Percentiles rank a stretch among this genome's conserved stretches.
Evolutionary conservation across 2,329 filamentous ascomycete species (phyloP).

Genomic region (Fusarium fujikuroi): DNA sequence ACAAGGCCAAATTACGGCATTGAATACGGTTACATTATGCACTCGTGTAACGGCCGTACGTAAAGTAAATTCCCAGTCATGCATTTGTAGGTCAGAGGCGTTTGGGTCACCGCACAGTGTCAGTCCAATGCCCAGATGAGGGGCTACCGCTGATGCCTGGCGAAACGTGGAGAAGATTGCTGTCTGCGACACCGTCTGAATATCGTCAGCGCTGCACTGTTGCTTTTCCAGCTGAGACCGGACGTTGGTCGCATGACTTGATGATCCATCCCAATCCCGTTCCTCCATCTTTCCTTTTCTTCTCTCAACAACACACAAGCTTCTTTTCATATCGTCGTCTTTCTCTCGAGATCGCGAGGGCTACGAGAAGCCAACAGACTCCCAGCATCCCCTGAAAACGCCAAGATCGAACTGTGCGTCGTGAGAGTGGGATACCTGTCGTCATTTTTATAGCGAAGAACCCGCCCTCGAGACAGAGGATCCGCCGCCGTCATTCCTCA

Average conservation of each 20-base stretch:
- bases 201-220: conserved; percentile 14
- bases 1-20: not conserved
- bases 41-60: not conserved
- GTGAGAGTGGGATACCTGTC: conserved; percentile 21
- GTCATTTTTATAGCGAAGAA: conserved; percentile 26
- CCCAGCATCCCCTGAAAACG: not conserved
- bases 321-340: not conserved
- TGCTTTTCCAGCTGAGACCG: conserved; percentile 21
- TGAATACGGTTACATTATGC: not conserved
- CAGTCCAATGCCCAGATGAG: conserved; percentile 1
- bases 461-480: conserved; percentile 23
- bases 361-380: not conserved
- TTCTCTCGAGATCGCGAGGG: not conserved
- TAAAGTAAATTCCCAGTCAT: not conserved
- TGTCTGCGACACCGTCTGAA: conserved; percentile 22
- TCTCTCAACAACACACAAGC: not conserved
- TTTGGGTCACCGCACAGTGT: conserved; percentile 13
- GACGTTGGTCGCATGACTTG: conserved; percentile 35
- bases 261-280: conserved; percentile 4
- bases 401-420: conserved; percentile 28
- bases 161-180: conserved; percentile 12
- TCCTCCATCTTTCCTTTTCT: not conserved
- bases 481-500: conserved; percentile 25
- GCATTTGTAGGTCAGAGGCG: conserved; percentile 13
- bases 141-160: conserved; percentile 9